Evolutionary conservation across 2,329 filamentous ascomycete species (phyloP), one percentile per base, ranked within the genome.

Genomic region (Talaromyces sp.): DNA sequence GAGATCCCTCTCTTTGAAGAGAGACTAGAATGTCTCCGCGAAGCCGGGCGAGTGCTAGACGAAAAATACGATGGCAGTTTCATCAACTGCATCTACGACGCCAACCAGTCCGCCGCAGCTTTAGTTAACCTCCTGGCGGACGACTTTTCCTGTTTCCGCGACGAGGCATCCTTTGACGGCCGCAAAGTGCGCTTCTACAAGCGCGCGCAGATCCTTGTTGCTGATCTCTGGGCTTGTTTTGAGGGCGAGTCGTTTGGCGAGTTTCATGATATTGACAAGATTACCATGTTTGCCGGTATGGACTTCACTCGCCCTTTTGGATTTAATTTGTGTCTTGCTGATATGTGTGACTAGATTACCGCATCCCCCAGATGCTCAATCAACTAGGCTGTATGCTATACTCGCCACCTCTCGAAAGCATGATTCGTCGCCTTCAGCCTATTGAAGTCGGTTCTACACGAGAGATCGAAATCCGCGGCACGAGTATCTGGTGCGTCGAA

Each of bases 221-320:
- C 96, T 25, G 95, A 99, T 74, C 74, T 98, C 0, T 99, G 96
- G 96, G 96, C 95, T 5, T 96, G 92, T 65, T 98, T 98, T 73
- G 86, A 93, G 58, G 92, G 92, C 53, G 81, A 88, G 66, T 82
- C 84, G 28, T 93, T 88, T 70, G 96, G 95, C 33, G 80, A 84
- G 30, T 99, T 99, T 75, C 73, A 86, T 61, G 95, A 99, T 72
- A 96, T 99, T 68, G 89, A 95, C 77, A 92, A 92, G 73, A 89
- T 99, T 69, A 99, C 95, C 63, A 98, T 98, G 88, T 99, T 99
- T 80, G 93, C 95, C 71, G 84, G 83, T 83, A 74, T 51, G 67
- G 59, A 32, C 52, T 22, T 30, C 28, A 8, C 8, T 5, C 10
- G 4, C 19, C 10, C 15, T 47, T 13, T 42, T n/a, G 27, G 4